Base-by-base conservation (phyloP, 306 rosid genomes). In the Oxytropis ochrocephala region DNA sequence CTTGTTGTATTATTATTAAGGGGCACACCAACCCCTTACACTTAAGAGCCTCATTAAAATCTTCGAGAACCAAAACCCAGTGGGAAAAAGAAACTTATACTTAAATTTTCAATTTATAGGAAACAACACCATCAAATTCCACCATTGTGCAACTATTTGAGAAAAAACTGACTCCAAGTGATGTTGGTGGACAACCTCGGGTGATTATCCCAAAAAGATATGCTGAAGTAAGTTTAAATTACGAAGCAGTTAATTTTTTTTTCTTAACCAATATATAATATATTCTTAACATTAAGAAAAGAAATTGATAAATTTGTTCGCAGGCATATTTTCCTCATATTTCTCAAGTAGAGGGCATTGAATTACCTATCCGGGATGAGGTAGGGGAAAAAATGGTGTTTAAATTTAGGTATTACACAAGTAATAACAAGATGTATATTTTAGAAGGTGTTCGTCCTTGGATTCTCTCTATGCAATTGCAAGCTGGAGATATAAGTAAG, bases 401-500 rank as follows among this genome's bases (percentile, higher is more conserved):
- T 76, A 96, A 87, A 71, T 90, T 90, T 84, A 87, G 96, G 80
- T 94, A 85, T 83, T 94, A 97, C 97, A 96, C 98, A 11, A 94
- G 91, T 75, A 94, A 94, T 76, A 88, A 87, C 81, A 90, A 97
- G 80, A 90, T 94, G 91, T 94, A 94, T 61, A 92, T 94, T 75
- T 84, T 94, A 78, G 98, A 94, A 82, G 98, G 98, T 30, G 97
- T 94, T 35, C 84, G 89, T 6, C 94, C 97, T 39, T 94, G 97
- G 85, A 90, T 94, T 69, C 92, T 87, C 80, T 94, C 98, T 50
- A 90, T 87, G 98, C 97, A 90, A 86, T 83, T 94, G 86, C 97
- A 90, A 78, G 97, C 96, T 64, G 98, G 98, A 81, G 98, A 94
- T 81, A 87, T 91, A 16, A 97, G 98, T 93, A 41, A 56, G 30